Evolutionary conservation across 2,329 filamentous ascomycete species (phyloP), one percentile per base, ranked within the genome.

Genomic region (Aspergillus fijiensis): DNA sequence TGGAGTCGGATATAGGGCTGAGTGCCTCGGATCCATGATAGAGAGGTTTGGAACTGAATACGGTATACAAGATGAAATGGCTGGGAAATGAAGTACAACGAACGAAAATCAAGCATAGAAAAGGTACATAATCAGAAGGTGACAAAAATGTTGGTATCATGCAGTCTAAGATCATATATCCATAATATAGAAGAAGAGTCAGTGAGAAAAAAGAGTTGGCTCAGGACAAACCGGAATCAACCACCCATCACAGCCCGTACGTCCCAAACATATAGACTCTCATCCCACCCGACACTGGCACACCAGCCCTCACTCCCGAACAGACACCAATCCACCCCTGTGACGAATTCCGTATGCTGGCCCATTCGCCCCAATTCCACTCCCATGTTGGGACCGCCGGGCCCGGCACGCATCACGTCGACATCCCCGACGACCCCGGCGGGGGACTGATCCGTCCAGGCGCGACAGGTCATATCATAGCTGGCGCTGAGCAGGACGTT

Each of bases 261-360:
- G 80, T 99, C 95, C 94, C 94, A 99, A 5, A 99, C 85, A 69
- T 96, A 80, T 11, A 99, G 84, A 68, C 87, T 85, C 79, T 97
- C 92, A 70, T 99, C 95, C 95, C 95, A 99, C 0, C 92, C 93
- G 2, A 90, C 91, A 63, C 91, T 96, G 2, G 95, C 93, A 67
- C 93, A 93, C 95, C 95, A 99, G 5, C 95, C 95, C 65, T 96
- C 93, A 25, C 87, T 89, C 4, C 95, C 95, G 76, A 99, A 99
- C 49, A 99, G 77, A 77, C 95, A 99, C 95, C 96, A 99, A 75
- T 99, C 95, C 0, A 98, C 90, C 7, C 95, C 95, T 3, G 92
- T 96, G 10, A 90, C 92, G 70, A 99, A 99, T 79, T 99, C 95
- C 0, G 94, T 97, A 75, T 99, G 95, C 19, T 87, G 80, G 59